Evolutionary conservation across 2,329 filamentous ascomycete genomes (phyloP).

Genomic region (Microdochium nivale): DNA sequence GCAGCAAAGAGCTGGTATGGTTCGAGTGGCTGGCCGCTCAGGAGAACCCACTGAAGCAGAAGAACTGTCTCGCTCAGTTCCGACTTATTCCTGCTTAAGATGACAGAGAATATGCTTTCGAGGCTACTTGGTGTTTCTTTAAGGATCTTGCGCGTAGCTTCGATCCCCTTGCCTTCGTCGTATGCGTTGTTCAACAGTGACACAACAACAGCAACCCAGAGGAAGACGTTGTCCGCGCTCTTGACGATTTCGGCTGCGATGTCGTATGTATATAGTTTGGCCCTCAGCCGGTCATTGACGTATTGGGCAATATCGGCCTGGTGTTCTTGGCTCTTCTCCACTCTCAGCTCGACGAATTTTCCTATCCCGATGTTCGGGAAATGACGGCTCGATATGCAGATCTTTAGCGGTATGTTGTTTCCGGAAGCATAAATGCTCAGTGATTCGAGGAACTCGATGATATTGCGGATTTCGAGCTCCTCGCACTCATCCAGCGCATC

Average conservation of each 20-base stretch:
- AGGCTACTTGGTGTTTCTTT: conserved; percentile 5
- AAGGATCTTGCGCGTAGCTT: conserved; percentile 1
- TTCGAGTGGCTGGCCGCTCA: conserved; percentile 1
- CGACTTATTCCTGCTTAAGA: conserved; percentile 3
- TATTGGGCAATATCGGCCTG: conserved; percentile 11
- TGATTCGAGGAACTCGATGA: conserved; percentile 19
- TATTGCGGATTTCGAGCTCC: conserved; percentile 17
- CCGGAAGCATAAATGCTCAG: conserved; percentile 11
- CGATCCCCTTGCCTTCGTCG: conserved; percentile 5
- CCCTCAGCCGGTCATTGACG: not conserved
- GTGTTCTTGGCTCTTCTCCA: conserved; percentile 18
- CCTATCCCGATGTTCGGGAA: conserved; percentile 20
- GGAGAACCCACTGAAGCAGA: conserved; percentile 7
- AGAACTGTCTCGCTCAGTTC: conserved; percentile 2
- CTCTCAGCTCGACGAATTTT: conserved; percentile 10
- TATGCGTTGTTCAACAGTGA: conserved; percentile 9
- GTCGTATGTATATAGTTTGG: conserved; percentile 9
- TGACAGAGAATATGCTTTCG: conserved; percentile 3
- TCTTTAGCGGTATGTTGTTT: conserved; percentile 7
- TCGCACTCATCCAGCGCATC: conserved; percentile 26
- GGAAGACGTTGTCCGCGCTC: conserved; percentile 3
- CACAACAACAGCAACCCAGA: conserved; percentile 9
- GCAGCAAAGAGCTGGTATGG: conserved; percentile 6
- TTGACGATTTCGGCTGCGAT: not conserved
- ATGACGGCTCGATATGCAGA: conserved; percentile 21